Evolutionary conservation across 352 stramenopile genomes (phyloP).

Genomic region (Globisporangium heterothallicum): DNA sequence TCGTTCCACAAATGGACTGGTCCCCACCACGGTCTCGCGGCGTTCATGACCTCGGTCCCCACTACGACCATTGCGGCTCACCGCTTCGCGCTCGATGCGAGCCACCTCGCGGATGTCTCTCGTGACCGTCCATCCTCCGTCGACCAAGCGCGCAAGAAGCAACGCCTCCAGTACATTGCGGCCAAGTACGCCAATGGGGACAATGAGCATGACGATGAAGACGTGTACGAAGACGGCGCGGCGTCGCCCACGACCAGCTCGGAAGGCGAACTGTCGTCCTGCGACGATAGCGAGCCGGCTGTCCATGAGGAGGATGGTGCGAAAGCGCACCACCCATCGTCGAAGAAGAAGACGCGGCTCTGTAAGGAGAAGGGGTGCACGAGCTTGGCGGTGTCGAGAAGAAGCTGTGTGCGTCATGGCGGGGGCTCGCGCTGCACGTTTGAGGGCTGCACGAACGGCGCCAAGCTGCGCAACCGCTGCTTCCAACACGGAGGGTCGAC

Average conservation of each 20-base stretch:
- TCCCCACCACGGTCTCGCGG: background rate
- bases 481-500: conserved; percentile 39
- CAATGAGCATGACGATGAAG: background rate
- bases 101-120: too few relatives aligned
- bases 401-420: conserved; percentile 33
- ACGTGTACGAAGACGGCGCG: conserved; percentile 22
- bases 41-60: too few relatives aligned
- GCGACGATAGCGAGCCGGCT: conserved; percentile 17
- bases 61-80: conserved; percentile 9
- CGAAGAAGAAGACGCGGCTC: conserved; percentile 34
- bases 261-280: conserved; percentile 11
- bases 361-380: conserved; percentile 31
- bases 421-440: conserved; percentile 34
- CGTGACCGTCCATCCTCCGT: background rate
- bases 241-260: conserved; percentile 9
- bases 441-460: conserved; percentile 29
- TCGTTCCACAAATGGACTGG: background rate
- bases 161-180: background rate
- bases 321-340: conserved; percentile 12
- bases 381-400: conserved; percentile 31
- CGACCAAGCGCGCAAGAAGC: background rate
- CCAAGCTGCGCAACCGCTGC: conserved; percentile 34
- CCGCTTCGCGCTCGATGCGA: background rate
- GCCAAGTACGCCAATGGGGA: background rate
- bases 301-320: conserved; percentile 13